Conservation (phyloP, 2,329 filamentous ascomycete genomes). For the Whalleya microplaca region DNA sequence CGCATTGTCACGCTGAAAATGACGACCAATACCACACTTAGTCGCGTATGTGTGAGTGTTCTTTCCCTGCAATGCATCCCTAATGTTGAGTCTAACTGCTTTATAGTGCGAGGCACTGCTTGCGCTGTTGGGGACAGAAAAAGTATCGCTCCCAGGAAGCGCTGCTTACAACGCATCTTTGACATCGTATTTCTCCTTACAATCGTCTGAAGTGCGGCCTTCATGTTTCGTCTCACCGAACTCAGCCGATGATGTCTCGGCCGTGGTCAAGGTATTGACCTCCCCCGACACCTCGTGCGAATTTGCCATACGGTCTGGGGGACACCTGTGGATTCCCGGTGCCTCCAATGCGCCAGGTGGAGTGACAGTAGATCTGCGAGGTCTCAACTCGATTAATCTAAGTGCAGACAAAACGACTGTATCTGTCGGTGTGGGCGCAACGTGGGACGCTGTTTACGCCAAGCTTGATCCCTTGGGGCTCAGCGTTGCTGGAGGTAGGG, state of each 20-base stretch:
- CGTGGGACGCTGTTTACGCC: not conserved
- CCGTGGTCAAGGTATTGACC: slow-evolving; percentile 27
- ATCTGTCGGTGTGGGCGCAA: slow-evolving; percentile 33
- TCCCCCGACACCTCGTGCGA: slow-evolving; percentile 8
- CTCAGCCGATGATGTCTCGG: slow-evolving; percentile 34
- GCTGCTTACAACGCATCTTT: slow-evolving; percentile 19
- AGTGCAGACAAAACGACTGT: slow-evolving; percentile 40
- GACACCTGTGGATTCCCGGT: slow-evolving; percentile 51
- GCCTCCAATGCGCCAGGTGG: slow-evolving; percentile 46
- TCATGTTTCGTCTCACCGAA: slow-evolving; percentile 32
- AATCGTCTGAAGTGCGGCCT: slow-evolving; percentile 15
- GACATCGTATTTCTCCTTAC: slow-evolving; percentile 21
- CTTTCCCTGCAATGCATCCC: too few relatives aligned
- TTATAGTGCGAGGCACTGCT: slow-evolving; percentile 20
- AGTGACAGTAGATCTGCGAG: slow-evolving; percentile 48
- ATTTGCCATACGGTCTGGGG: slow-evolving; percentile 56
- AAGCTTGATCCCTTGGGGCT: not conserved
- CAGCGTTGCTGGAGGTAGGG: not conserved
- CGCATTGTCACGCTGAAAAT: too few relatives aligned
- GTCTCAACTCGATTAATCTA: slow-evolving; percentile 42
- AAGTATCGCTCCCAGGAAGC: slow-evolving; percentile 19
- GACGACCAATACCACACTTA: too few relatives aligned
- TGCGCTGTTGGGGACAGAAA: slow-evolving; percentile 16
- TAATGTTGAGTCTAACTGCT: too few relatives aligned
- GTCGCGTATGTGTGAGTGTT: too few relatives aligned